Evolutionary conservation across 129 eudicot genomes (phyloP).

Genomic region (Arctium minus): DNA sequence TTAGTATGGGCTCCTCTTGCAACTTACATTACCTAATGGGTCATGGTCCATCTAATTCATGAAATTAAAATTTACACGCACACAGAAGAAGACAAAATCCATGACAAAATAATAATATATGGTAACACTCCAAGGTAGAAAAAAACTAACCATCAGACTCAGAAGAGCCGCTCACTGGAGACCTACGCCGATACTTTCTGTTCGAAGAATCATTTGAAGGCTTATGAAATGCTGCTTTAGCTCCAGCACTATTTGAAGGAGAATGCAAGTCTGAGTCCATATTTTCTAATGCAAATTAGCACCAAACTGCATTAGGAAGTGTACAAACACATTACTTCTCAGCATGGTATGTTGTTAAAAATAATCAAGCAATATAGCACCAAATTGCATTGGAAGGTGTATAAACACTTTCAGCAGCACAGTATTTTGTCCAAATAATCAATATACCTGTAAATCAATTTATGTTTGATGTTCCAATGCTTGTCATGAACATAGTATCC

Average conservation of each 20-base stretch:
- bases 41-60: neutral
- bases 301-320: neutral
- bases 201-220: constrained; percentile 66
- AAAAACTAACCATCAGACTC: constrained; percentile 63
- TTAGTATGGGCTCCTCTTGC: neutral
- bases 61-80: neutral
- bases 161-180: constrained; percentile 61
- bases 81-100: neutral
- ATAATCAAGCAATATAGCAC: neutral
- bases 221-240: constrained; percentile 70
- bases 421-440: neutral
- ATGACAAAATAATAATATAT: neutral
- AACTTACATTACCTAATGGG: neutral
- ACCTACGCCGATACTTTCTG: constrained; percentile 78
- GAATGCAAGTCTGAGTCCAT: constrained; percentile 63
- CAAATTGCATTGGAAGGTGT: neutral
- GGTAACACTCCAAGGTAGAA: neutral
- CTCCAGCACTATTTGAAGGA: constrained; percentile 35
- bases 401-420: neutral
- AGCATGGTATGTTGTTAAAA: neutral
- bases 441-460: constrained; percentile 13
- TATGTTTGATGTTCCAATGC: neutral
- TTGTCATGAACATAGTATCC: constrained; percentile 11
- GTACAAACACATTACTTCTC: neutral
- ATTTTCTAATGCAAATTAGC: constrained; percentile 16